phyloP scores from a whole-genome alignment of 1,139 yeast genomes.

The Lodderomyces oxycetoniae region DNA sequence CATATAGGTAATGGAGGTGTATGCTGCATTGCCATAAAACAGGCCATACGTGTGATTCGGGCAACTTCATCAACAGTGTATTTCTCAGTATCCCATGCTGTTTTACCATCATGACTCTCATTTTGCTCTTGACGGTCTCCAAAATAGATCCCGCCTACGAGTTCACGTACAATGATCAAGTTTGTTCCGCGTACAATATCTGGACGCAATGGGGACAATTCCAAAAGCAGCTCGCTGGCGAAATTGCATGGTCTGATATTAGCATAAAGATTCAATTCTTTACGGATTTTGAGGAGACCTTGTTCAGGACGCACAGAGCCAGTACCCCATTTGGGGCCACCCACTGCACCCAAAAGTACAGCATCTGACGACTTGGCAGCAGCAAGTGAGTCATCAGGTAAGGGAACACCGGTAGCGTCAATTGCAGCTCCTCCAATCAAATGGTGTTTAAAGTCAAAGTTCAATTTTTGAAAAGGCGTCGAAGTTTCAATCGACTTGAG shows the following conservation, averaged over 20 bases:
- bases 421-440: slow-evolving; percentile 98
- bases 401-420: slow-evolving; percentile 91
- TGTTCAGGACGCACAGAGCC: slow-evolving; percentile 95
- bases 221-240: slow-evolving; percentile 79
- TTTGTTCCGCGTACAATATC: slow-evolving; percentile 87
- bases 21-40: slow-evolving; percentile 88
- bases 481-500: slow-evolving; percentile 67
- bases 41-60: slow-evolving; percentile 97
- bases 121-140: slow-evolving; percentile 93
- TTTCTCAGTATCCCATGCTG: slow-evolving; percentile 91
- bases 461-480: slow-evolving; percentile 49
- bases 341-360: slow-evolving; percentile 93
- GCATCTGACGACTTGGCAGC: slow-evolving; percentile 92
- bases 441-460: slow-evolving; percentile 75
- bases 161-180: slow-evolving; percentile 88
- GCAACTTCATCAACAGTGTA: slow-evolving; percentile 88
- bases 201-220: slow-evolving; percentile 80
- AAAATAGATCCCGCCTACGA: slow-evolving; percentile 96
- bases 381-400: slow-evolving; percentile 80
- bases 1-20: slow-evolving; percentile 91
- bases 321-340: slow-evolving; percentile 99
- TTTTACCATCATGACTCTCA: slow-evolving; percentile 55
- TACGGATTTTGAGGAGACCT: slow-evolving; percentile 88
- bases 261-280: slow-evolving; percentile 90
- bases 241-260: slow-evolving; percentile 95